Evolutionary conservation across 257 asterid genomes (phyloP).

Genomic region (Pogostemon cablin): DNA sequence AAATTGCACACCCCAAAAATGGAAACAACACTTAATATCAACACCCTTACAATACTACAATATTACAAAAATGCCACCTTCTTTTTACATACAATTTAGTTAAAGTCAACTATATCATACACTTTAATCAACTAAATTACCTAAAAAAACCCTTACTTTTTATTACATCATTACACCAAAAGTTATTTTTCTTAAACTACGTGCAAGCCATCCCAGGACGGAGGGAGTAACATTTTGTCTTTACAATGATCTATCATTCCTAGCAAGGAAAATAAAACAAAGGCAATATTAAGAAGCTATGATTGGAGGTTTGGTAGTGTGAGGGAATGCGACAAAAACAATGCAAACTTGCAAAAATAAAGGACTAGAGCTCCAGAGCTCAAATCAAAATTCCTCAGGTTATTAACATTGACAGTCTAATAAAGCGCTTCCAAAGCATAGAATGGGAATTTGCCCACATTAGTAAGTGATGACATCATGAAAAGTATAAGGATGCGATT

Average conservation of each 20-base stretch:
- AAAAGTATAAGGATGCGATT: no score
- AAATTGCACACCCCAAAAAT: no score
- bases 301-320: background rate
- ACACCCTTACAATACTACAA: no score
- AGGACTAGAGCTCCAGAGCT: background rate
- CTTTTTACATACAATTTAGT: no score
- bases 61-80: no score
- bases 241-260: background rate
- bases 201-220: no score
- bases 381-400: background rate
- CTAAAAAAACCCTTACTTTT: no score
- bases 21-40: no score
- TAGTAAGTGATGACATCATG: background rate
- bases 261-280: background rate
- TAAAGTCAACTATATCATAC: no score
- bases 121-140: no score
- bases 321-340: conserved; percentile 1
- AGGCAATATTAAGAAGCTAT: background rate
- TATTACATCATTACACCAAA: no score
- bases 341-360: background rate
- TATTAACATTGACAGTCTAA: conserved; percentile 2
- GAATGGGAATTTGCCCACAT: conserved; percentile 3
- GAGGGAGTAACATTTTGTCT: background rate
- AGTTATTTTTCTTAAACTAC: no score
- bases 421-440: background rate